Percentiles rank a stretch among this genome's conserved stretches.
phyloP scores from a whole-genome alignment of 768 basidiomycete genomes.

The Mycena amicta region DNA sequence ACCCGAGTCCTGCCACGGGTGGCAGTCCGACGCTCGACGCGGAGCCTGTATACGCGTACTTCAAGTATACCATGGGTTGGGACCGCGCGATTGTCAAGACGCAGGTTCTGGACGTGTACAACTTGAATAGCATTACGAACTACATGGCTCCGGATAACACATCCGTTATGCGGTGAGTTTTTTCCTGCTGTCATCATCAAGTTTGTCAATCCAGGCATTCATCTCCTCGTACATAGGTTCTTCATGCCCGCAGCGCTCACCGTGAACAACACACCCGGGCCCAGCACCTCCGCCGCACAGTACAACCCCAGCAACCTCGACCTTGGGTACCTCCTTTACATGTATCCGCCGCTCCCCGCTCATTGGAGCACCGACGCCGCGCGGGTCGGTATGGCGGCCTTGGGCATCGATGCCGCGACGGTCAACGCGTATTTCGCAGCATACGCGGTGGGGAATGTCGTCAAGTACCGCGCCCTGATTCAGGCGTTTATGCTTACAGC shows the following conservation, averaged over 20 bases:
- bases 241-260: slow-evolving; percentile 19
- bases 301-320: slow-evolving; percentile 15
- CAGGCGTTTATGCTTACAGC: slow-evolving; percentile 1
- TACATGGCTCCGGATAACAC: slow-evolving; percentile 15
- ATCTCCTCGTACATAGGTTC: slow-evolving; percentile 6
- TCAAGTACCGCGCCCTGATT: background rate
- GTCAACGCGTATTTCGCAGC: background rate
- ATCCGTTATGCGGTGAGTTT: slow-evolving; percentile 25
- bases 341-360: background rate
- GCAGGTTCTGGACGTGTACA: slow-evolving; percentile 21
- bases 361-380: slow-evolving; percentile 13
- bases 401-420: background rate
- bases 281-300: slow-evolving; percentile 3
- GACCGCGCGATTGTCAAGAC: background rate
- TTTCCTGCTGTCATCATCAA: background rate
- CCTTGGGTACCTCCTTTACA: slow-evolving; percentile 8
- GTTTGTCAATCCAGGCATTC: background rate
- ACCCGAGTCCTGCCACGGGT: slow-evolving; percentile 5
- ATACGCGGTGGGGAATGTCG: slow-evolving; percentile 1
- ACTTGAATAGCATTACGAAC: slow-evolving; percentile 17
- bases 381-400: background rate
- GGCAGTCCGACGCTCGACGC: slow-evolving; percentile 19
- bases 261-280: background rate
- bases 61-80: slow-evolving; percentile 11
- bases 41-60: slow-evolving; percentile 9